Evolutionary conservation across 1,139 yeast species (phyloP), one percentile per base, ranked within the genome.

Genomic region (Debaryomyces sp.): DNA sequence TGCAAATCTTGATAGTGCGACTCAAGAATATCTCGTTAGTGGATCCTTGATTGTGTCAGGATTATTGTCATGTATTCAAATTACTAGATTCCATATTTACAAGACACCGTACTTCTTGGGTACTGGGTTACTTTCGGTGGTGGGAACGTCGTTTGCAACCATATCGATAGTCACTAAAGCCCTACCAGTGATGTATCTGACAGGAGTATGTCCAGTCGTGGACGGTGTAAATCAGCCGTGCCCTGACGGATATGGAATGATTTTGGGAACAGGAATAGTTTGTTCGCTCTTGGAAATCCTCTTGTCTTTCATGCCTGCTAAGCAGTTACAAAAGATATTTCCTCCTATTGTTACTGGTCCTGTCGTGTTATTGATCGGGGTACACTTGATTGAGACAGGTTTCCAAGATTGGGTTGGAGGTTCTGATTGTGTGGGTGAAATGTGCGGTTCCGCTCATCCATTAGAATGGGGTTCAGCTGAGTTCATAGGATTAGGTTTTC

Each of bases 321-420:
- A 74, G 49, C 58, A 77, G 15, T 77, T 91, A 57, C 89, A 87
- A 65, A 82, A 77, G 56, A 64, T 89, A 41, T 91, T 91, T 73
- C 97, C 97, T 23, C 90, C 96, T 34, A 72, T 89, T 44, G 97
- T 91, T 50, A 90, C 96, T 23, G 97, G 97, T 47, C 96, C 96
- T 1, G 96, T 90, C 45, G 96, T 90, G 32, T 68, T 90, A 53
- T 77, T 90, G 43, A 89, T 91, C 63, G 97, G 97, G 56, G 74
- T 84, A 41, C 71, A 78, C 36, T 77, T 90, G 59, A 77, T 89
- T 49, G 75, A 76, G 58, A 64, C 87, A 43, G 97, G 96, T 22
- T 84, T 91, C 67, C 65, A 81, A 60, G 90, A 90, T 68, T 89
- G 96, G 89, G 85, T 84, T 40, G 97, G 97, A 55, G 97, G 97